Conservation (phyloP, 139 green algal species). For the Chlorella ohadii region DNA sequence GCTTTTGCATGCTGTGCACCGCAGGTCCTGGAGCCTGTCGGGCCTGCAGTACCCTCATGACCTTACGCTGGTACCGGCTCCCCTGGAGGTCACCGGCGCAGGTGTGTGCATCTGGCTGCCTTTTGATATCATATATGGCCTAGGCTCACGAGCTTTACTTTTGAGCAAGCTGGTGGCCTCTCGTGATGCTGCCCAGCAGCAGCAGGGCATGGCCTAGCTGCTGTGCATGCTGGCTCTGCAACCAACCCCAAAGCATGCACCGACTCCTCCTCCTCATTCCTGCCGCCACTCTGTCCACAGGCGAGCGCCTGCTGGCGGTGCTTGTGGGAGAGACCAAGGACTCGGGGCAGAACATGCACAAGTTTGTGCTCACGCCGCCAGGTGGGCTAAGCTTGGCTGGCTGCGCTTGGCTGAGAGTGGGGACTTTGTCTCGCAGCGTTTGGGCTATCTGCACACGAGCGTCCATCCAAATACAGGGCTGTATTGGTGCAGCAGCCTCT, state of each 20-base stretch:
- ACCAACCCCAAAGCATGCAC: not conserved
- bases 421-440: not conserved
- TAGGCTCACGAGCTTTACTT: no score
- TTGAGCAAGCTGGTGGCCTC: not conserved
- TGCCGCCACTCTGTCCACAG: not conserved
- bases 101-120: not conserved
- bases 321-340: conserved; percentile 62
- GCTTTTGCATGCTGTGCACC: no score
- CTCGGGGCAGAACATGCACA: conserved; percentile 54
- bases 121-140: no score
- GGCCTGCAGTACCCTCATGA: conserved; percentile 66
- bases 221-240: not conserved
- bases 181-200: no score
- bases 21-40: no score
- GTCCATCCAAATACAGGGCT: no score
- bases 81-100: conserved; percentile 55
- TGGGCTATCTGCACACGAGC: no score
- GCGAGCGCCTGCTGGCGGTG: conserved; percentile 71
- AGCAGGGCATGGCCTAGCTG: no score
- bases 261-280: no score
- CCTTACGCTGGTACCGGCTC: conserved; percentile 63
- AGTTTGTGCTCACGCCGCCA: conserved; percentile 63
- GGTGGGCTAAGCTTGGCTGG: no score
- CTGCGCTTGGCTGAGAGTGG: no score
- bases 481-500: no score